A percentile compares a stretch with the other conserved stretches of the same genome.
Evolutionary conservation across 2,329 filamentous ascomycete genomes (phyloP).

Genomic region (Paracoccidioides lutzii): DNA sequence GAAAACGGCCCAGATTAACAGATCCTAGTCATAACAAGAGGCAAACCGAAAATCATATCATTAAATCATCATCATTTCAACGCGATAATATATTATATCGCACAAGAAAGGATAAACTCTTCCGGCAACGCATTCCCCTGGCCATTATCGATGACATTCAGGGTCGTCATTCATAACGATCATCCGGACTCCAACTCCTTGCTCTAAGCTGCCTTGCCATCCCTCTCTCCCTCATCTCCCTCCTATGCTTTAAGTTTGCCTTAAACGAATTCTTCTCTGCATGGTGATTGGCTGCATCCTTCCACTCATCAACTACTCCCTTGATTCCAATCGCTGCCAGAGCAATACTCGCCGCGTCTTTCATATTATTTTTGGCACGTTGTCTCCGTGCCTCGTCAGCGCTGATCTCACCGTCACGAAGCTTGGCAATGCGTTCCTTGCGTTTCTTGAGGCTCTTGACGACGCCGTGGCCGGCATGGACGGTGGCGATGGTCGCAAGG

Average conservation of each 20-base stretch:
- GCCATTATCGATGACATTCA: too few relatives aligned
- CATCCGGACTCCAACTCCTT: neutral
- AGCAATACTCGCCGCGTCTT: slow-evolving; percentile 53
- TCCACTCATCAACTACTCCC: slow-evolving; percentile 52
- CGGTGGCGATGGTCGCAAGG: slow-evolving; percentile 54
- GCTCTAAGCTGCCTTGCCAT: too few relatives aligned
- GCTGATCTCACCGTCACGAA: slow-evolving; percentile 52
- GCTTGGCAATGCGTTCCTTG: slow-evolving; percentile 45
- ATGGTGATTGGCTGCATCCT: slow-evolving; percentile 51
- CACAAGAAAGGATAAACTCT: too few relatives aligned
- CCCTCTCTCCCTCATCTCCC: neutral
- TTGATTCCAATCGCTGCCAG: slow-evolving; percentile 57
- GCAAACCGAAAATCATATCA: too few relatives aligned
- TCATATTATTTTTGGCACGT: slow-evolving; percentile 50
- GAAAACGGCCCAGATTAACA: too few relatives aligned
- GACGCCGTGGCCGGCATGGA: slow-evolving; percentile 54
- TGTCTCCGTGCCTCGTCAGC: slow-evolving; percentile 49
- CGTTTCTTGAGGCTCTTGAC: slow-evolving; percentile 52
- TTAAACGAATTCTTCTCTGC: slow-evolving; percentile 44
- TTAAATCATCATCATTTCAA: too few relatives aligned
- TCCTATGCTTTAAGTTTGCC: slow-evolving; percentile 32
- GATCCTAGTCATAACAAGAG: too few relatives aligned
- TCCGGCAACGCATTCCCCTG: too few relatives aligned
- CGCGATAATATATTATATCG: too few relatives aligned
- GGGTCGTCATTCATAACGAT: neutral